Evolutionary conservation across 139 green algal species (phyloP), one percentile per base, ranked within the genome.

Genomic region (Picochlorum sp.): DNA sequence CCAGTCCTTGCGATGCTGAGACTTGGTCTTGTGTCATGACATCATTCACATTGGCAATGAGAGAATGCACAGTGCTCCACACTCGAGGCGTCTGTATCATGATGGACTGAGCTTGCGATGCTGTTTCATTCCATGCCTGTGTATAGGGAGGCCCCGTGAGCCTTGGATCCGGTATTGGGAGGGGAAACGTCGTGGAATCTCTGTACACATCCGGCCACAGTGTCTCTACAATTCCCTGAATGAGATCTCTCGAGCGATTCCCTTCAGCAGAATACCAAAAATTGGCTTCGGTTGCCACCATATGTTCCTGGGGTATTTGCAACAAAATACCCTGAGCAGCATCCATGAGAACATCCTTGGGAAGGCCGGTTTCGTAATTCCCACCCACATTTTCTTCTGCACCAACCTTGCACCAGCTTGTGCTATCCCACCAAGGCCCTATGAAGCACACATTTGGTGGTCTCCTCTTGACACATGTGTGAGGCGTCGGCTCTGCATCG

Each of bases 401-500:
- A n/a, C 51, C 51, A 18, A 59, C 51, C 23, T 59, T 59, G 21
- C 51, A 59, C 51, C 51, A 59, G 18, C 18, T 26, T 21, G 47
- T 55, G 21, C 51, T 59, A 34, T 59, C 23, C 51, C 51, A 59
- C 51, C 51, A 59, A 10, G 51, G 51, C 9, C 51, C 51, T 31
- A n/a, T 30, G 26, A 59, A 59, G 51, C 51, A 59, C 20, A 34
- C 23, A 31, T 59, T 59, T 30, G 51, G 51, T 1, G 51, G 51
- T 59, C 51, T 30, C 51, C 20, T 15, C 10, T 34, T 20, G 13
- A 59, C 51, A 31, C 51, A 59, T 0, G 51, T 59, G 21, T 59
- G 51, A 37, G 51, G 51, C 8, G 23, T 59, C 14, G 51, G 51
- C 13, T 23, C 51, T 37, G 26, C 51, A 16, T 59, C 51, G 2